Conservation (phyloP, 2,329 filamentous ascomycete species). For the Cadophora luteo-olivacea region DNA sequence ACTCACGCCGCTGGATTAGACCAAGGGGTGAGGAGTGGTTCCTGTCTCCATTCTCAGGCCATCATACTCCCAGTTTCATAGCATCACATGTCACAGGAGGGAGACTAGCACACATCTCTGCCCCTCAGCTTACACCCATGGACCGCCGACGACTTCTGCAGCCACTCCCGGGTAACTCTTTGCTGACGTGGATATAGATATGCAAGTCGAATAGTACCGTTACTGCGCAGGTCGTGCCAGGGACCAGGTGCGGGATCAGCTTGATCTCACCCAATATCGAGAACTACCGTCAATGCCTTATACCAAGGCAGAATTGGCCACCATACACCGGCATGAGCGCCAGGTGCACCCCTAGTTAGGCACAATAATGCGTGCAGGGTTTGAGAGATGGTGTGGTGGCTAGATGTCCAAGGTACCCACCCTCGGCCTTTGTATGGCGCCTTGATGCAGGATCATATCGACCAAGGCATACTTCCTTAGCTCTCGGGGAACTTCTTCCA, state of each 20-base stretch:
- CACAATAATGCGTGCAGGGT: constrained; percentile 3
- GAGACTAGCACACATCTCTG: constrained; percentile 1
- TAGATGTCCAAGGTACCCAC: not conserved
- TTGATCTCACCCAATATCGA: not conserved
- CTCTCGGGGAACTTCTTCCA: constrained; percentile 9
- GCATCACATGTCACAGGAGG: not conserved
- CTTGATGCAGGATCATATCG: constrained; percentile 3
- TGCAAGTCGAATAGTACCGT: constrained; percentile 7
- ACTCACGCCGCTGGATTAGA: not conserved
- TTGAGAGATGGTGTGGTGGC: not conserved
- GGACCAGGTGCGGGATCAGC: not conserved
- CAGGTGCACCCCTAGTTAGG: constrained; percentile 7
- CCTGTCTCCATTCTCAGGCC: not conserved
- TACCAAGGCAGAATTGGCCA: constrained; percentile 3
- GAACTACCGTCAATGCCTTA: not conserved
- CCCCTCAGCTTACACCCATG: constrained; percentile 5
- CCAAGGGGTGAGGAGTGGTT: not conserved
- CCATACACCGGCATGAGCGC: not conserved
- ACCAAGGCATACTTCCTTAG: constrained; percentile 9
- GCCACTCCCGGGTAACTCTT: not conserved
- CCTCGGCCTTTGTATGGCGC: not conserved
- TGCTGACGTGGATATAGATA: constrained; percentile 4
- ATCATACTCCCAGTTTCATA: not conserved
- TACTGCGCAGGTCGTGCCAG: constrained; percentile 3
- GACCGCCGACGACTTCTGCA: constrained; percentile 5